Evolutionary conservation across 768 basidiomycete genomes (phyloP).

Genomic region (Lepiota venenata): DNA sequence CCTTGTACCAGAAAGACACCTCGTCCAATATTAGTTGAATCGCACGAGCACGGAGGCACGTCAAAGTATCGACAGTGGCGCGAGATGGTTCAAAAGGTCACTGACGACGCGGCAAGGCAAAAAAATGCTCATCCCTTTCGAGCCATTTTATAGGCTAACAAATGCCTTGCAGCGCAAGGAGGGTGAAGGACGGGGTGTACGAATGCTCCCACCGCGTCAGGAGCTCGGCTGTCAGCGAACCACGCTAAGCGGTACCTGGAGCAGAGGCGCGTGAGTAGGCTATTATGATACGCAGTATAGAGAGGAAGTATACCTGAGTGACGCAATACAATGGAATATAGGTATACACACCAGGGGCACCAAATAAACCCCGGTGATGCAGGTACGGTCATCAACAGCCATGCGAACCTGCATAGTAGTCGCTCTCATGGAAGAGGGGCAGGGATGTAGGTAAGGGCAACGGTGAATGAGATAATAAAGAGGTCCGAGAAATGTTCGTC

Average conservation of each 20-base stretch:
- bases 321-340: constrained; percentile 57
- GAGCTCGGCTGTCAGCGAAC: constrained; percentile 83
- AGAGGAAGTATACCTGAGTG: constrained; percentile 53
- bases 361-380: constrained; percentile 63
- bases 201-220: constrained; percentile 88
- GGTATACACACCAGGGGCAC: constrained; percentile 50
- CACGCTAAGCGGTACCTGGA: constrained; percentile 86
- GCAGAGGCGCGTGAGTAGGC: constrained; percentile 4
- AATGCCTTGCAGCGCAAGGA: constrained; percentile 90
- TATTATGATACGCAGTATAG: background rate
- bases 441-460: constrained; percentile 24
- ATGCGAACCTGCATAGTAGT: constrained; percentile 66
- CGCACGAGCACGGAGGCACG: constrained; percentile 62
- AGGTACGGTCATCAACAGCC: constrained; percentile 70
- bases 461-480: background rate
- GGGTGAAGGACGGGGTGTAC: constrained; percentile 83
- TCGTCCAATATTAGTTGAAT: constrained; percentile 60
- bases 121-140: no score
- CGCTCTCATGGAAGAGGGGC: constrained; percentile 30
- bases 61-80: constrained; percentile 59
- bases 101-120: constrained; percentile 79
- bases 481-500: constrained; percentile 33
- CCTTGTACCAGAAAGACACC: constrained; percentile 73
- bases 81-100: constrained; percentile 41
- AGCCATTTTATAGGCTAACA: no score